A percentile compares a stretch with the other conserved stretches of the same genome.
These are phyloP conservation scores for Scopulariopsis brevicaulis DNA, from an alignment of 2,329 filamentous ascomycete genomes.

Conservation along the genomic window DNA sequence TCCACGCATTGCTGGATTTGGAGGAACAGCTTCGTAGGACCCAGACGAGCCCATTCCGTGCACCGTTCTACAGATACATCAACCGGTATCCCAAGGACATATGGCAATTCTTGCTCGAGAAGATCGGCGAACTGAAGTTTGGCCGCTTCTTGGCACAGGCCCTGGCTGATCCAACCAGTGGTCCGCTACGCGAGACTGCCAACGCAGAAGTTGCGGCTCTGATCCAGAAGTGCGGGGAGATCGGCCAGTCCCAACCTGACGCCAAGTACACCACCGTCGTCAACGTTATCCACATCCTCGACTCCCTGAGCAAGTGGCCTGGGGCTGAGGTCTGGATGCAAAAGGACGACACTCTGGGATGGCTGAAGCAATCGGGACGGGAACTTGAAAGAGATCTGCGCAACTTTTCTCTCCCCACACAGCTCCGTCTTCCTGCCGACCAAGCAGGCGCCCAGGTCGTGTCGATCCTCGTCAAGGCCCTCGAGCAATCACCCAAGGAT, in stretches of 20 bases:
- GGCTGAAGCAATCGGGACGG: slow-evolving; percentile 58
- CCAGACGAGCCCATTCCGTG: slow-evolving; percentile 81
- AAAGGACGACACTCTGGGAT: slow-evolving; percentile 46
- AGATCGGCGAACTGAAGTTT: slow-evolving; percentile 74
- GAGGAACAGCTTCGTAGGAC: slow-evolving; percentile 80
- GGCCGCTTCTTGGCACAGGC: slow-evolving; percentile 88
- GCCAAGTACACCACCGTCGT: slow-evolving; percentile 60
- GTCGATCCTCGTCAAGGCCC: slow-evolving; percentile 69
- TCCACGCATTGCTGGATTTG: slow-evolving; percentile 81
- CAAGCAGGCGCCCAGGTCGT: slow-evolving; percentile 86
- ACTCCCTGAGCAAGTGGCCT: slow-evolving; percentile 61
- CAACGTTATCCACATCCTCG: slow-evolving; percentile 77
- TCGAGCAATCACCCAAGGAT: slow-evolving; percentile 64
- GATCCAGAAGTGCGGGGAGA: slow-evolving; percentile 53
- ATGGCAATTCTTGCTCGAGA: slow-evolving; percentile 68
- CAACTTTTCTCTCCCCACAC: slow-evolving; percentile 55
- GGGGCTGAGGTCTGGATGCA: slow-evolving; percentile 62
- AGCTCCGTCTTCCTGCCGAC: slow-evolving; percentile 71
- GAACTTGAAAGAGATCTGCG: slow-evolving; percentile 68
- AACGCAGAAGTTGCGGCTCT: slow-evolving; percentile 63
- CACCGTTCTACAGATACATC: slow-evolving; percentile 83
- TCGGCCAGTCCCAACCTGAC: slow-evolving; percentile 54
- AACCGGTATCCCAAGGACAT: slow-evolving; percentile 87
- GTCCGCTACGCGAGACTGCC: slow-evolving; percentile 62
- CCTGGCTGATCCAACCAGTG: slow-evolving; percentile 63